A percentile compares a stretch with the other conserved stretches of the same genome.
These are phyloP conservation scores for Tylopilus plumbeoviolaceoides DNA, from an alignment of 768 basidiomycete species.

Conservation along the genomic window DNA sequence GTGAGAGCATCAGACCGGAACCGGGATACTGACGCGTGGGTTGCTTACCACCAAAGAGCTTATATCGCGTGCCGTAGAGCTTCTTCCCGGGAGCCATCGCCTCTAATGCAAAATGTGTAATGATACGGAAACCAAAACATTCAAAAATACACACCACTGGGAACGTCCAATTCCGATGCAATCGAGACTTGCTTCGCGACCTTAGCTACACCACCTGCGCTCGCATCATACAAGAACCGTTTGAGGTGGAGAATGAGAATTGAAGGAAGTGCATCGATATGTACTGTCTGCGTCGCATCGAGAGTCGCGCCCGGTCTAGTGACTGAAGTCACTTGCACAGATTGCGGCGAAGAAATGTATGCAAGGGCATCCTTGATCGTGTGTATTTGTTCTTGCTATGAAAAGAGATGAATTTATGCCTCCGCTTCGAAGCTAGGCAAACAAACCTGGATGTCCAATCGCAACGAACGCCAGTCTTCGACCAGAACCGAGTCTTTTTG, in stretches of 20 bases:
- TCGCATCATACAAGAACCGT: slow-evolving; percentile 82
- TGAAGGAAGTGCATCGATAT: slow-evolving; percentile 79
- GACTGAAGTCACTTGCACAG: slow-evolving; percentile 65
- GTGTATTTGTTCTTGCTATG: slow-evolving; percentile 65
- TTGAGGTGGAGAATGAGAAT: slow-evolving; percentile 88
- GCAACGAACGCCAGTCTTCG: slow-evolving; percentile 87
- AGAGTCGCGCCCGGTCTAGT: slow-evolving; percentile 53
- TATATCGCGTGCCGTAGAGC: slow-evolving; percentile 56
- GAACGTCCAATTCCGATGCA: slow-evolving; percentile 73
- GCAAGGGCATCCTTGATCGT: slow-evolving; percentile 81
- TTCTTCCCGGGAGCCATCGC: slow-evolving; percentile 53
- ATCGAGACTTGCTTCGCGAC: slow-evolving; percentile 78
- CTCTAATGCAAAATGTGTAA: slow-evolving; percentile 34
- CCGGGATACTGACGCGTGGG: fast-evolving
- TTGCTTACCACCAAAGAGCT: slow-evolving; percentile 74
- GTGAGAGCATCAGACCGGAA: background rate
- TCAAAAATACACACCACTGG: slow-evolving; percentile 43
- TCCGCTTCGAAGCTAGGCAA: background rate
- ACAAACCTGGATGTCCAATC: slow-evolving; percentile 82
- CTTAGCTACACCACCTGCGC: slow-evolving; percentile 77
- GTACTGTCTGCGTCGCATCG: slow-evolving; percentile 69
- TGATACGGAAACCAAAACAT: no score
- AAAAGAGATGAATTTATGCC: background rate
- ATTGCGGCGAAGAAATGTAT: slow-evolving; percentile 73
- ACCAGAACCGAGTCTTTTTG: slow-evolving; percentile 84